A percentile compares a stretch with the other conserved stretches of the same genome.
These are phyloP conservation scores for Alternaria hordeiaustralica DNA, from an alignment of 2,329 filamentous ascomycete genomes.

Conservation along the genomic window DNA sequence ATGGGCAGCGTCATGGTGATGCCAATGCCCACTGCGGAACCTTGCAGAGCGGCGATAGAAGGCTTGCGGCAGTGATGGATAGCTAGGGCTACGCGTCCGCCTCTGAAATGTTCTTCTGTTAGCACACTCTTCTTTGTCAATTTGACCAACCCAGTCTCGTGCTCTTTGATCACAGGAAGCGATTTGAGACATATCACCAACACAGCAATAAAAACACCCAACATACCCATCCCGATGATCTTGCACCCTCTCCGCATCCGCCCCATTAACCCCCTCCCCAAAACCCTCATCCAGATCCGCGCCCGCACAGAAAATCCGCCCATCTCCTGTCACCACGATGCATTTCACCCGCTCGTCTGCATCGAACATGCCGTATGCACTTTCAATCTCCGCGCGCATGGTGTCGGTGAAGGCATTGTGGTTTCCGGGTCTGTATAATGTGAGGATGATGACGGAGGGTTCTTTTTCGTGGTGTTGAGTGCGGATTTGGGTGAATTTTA, in stretches of 20 bases:
- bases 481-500: slow-evolving; percentile 51
- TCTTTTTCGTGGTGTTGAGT: slow-evolving; percentile 50
- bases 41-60: slow-evolving; percentile 62
- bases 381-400: slow-evolving; percentile 68
- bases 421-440: slow-evolving; percentile 68
- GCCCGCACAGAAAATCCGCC: slow-evolving; percentile 62
- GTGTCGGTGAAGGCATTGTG: slow-evolving; percentile 73
- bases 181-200: not conserved
- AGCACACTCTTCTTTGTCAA: not conserved
- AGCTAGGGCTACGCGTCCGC: slow-evolving; percentile 57
- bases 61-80: slow-evolving; percentile 65
- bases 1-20: slow-evolving; percentile 66
- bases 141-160: not conserved
- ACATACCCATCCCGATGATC: slow-evolving; percentile 62
- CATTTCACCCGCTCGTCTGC: slow-evolving; percentile 62
- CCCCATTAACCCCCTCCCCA: slow-evolving; percentile 47
- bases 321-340: slow-evolving; percentile 62
- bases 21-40: slow-evolving; percentile 63
- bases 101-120: slow-evolving; percentile 31
- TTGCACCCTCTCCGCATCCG: slow-evolving; percentile 51
- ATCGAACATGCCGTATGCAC: slow-evolving; percentile 60
- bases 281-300: slow-evolving; percentile 64
- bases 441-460: slow-evolving; percentile 66
- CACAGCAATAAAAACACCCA: not conserved
- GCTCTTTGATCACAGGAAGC: not conserved